Evolutionary conservation across 2,329 filamentous ascomycete genomes (phyloP), one percentile per base, ranked within the genome.

Genomic region (Colletotrichum gigasporum): DNA sequence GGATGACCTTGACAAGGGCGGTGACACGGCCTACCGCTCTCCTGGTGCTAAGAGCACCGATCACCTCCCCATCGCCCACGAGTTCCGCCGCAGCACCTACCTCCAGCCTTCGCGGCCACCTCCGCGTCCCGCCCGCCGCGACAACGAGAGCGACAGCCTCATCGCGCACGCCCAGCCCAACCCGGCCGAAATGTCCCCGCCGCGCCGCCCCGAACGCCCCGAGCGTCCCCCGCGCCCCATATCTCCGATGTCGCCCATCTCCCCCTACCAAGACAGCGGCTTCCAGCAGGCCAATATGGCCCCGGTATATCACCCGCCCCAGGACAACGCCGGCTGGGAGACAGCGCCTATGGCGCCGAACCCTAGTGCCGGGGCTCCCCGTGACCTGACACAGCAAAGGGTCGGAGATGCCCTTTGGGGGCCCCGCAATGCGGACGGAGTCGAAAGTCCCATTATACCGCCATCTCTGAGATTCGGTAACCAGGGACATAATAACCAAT

Each of bases 81-180:
- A 80, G 64, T 80, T 79, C 65, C 76, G 78, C 47, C 72, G 75
- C 41, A 75, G 72, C 63, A 71, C 60, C 48, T 71, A 35, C 68
- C 67, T 35, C 54, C 53, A 65, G 18, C 58, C 67, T 30, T 66
- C 69, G 14, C 61, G 68, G 60, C 54, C 71, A 16, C 30, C 63
- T 60, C 35, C 70, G 60, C 62, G 62, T 5, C 62, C 62, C 9
- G 20, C 35, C 11, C 62, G 62, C 57, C 34, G 28, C 14, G 66
- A 67, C 24, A 78, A 80, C 18, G 79, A 85, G 71, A 79, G 75
- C 32, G 76, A 75, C 3, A 81, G 81, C 2, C 75, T 85, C 30
- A 80, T 83, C 59, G 78, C 78, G 2, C 57, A 76, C 48, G 74
- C 74, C 2, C 74, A 76, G 65, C 74, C 73, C 4, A 55, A 65